Percentiles rank a stretch among this genome's conserved stretches.
phyloP scores from a whole-genome alignment of 2,329 filamentous ascomycete genomes.

The Monilinia fructicola region DNA sequence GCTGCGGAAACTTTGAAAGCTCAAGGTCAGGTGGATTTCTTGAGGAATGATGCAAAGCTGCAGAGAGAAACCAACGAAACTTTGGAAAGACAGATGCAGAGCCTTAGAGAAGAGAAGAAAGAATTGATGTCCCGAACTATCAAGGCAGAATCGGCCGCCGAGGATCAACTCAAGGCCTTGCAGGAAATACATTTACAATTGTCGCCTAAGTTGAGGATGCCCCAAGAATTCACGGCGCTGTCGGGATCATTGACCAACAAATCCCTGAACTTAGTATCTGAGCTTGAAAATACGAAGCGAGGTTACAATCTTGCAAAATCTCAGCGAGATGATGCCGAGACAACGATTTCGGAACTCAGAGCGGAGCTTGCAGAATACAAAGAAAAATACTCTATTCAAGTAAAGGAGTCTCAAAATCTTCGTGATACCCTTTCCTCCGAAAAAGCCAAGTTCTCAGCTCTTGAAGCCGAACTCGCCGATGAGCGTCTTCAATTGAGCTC shows the following conservation, averaged over 20 bases:
- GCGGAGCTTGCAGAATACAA: constrained; percentile 56
- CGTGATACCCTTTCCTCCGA: constrained; percentile 55
- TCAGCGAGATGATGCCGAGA: constrained; percentile 61
- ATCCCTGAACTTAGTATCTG: constrained; percentile 59
- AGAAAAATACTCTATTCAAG: constrained; percentile 53
- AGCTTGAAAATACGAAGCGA: constrained; percentile 58
- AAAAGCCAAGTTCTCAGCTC: constrained; percentile 52
- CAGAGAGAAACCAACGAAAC: constrained; percentile 60
- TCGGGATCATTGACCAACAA: constrained; percentile 59
- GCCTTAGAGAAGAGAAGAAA: constrained; percentile 55
- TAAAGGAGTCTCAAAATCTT: constrained; percentile 52
- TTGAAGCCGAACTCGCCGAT: constrained; percentile 60
- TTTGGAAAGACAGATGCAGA: constrained; percentile 58
- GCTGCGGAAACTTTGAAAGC: constrained; percentile 57
- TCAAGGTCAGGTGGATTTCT: constrained; percentile 62
- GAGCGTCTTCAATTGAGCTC: constrained; percentile 67
- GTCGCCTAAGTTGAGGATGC: constrained; percentile 52
- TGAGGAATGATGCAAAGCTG: constrained; percentile 59
- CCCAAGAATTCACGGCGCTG: constrained; percentile 57
- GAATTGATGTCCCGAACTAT: constrained; percentile 52
- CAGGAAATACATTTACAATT: constrained; percentile 60
- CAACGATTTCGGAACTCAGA: constrained; percentile 55
- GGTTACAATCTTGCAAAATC: constrained; percentile 59
- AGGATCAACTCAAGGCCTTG: constrained; percentile 54
- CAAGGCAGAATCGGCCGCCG: constrained; percentile 51